These are phyloP conservation scores for Phytopythium helicoides DNA, from an alignment of 352 stramenopile genomes.

Conservation along the genomic window DNA sequence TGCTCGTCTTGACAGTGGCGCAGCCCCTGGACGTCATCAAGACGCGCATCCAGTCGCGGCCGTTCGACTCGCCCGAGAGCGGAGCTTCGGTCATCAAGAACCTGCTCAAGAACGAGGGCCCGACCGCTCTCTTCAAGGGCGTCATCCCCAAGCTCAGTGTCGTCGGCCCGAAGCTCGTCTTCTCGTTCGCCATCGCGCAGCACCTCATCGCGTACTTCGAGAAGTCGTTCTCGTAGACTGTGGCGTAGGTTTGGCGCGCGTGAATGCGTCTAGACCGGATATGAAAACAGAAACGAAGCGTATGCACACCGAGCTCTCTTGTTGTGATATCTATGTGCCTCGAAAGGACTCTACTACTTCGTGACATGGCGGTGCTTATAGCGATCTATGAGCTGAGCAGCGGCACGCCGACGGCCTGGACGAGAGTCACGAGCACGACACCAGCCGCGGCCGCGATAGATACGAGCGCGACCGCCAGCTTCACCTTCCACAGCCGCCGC, in stretches of 20 bases:
- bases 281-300: no score
- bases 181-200: constrained; percentile 95
- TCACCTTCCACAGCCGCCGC: constrained; percentile 66
- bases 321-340: no score
- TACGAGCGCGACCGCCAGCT: constrained; percentile 45
- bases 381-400: neutral
- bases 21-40: constrained; percentile 96
- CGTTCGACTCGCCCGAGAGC: constrained; percentile 93
- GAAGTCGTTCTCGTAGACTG: constrained; percentile 47
- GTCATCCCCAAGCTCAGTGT: constrained; percentile 94
- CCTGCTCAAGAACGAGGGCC: constrained; percentile 91
- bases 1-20: constrained; percentile 52
- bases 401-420: neutral
- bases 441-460: constrained; percentile 26
- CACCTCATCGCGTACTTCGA: constrained; percentile 95
- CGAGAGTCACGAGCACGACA: constrained; percentile 11
- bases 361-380: neutral
- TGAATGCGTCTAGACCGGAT: no score
- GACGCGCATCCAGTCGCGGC: constrained; percentile 92
- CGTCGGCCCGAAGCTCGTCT: constrained; percentile 95
- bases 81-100: constrained; percentile 90
- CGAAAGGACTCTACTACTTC: neutral
- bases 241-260: neutral
- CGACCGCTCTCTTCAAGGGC: constrained; percentile 93
- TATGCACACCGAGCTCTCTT: neutral